Base-by-base conservation (phyloP, 805 yeast species). In the Saturnispora halmiae region DNA sequence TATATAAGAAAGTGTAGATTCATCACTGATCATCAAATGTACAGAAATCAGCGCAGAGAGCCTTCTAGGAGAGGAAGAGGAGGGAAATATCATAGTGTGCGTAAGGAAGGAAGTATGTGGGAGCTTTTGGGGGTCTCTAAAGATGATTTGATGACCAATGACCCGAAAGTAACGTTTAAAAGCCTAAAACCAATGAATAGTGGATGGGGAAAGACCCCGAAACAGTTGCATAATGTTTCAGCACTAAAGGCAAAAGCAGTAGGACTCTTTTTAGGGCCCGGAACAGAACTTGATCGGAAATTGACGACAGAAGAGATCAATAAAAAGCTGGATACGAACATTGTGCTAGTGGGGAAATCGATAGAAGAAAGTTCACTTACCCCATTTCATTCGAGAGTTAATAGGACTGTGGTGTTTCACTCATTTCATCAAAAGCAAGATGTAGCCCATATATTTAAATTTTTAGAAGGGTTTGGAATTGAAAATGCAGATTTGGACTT, bases 191-290 rank as follows among this genome's bases (percentile, higher is more conserved):
- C 79, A 10, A 51, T 60, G 10, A 66, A 64, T 15, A 67, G 84
- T 0, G 61, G 66, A 36, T 85, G 94, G 94, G 92, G 84, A 38
- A 63, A 72, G 19, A 67, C 70, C 26, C 87, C 94, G 1, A 22
- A 32, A 1, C 90, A 85, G 0, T 81, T 81, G 54, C 92, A 83
- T 52, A 71, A 73, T 6, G 77, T 82, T 1, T 71, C 82, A 2
- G 82, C 92, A 0, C 83, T 78, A 46, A 66, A 80, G 45, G 94
- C 92, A 5, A 86, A 85, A 51, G 61, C 82, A 14, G 73, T 85
- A 1, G 95, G 95, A 0, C 58, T 83, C 2, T 86, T 85, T 51
- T 85, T 88, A 2, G 64, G 73, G 14, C 90, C 92, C 1, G 87
- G 87, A 30, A 58, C 28, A 14, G 15, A 14, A n/a, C 27, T 39